Base-by-base conservation (phyloP, 225 moss, liverwort and hornwort species). In the Polytrichum commune region DNA sequence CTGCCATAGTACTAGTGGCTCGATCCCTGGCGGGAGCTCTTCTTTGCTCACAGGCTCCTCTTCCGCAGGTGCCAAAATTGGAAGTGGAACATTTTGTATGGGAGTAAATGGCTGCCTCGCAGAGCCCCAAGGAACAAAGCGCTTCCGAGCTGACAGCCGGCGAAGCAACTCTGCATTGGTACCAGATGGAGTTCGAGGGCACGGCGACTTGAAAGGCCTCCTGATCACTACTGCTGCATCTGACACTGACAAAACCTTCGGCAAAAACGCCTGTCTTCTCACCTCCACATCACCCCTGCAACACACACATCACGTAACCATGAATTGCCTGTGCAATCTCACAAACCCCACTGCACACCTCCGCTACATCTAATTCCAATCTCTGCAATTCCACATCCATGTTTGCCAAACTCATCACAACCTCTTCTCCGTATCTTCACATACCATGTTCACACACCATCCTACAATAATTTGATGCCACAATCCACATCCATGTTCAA, bases 1-100 rank as follows among this genome's bases (percentile, higher is more conserved):
- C 78, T 94, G 89, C 97, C 97, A 97, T 62, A 97, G 70, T 24
- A 97, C 88, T 68, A 97, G 84, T 71, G 97, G 94, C 69, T 94
- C 94, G 23, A 97, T 72, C 1, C 88, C 94, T 18, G 94, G 90
- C 60, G 94, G 94, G n/a, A 94, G 88, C 76, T 92, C 90, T 25
- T 78, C 89, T 77, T 88, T 86, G n/a, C 71, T 24, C 72, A 89
- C 87, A 69, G 57, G 75, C 16, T 81, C 80, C 69, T 83, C 81
- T 29, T 76, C 67, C 4, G 88, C 63, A 18, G 86, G 88, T n/a
- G 61, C 66, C 72, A 73, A 77, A 24, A 77, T 54, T 30, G 80
- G 82, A 13, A 91, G 73, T 18, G 74, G 79, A 19, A 90, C 64
- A 78, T 92, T 91, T 1, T 84, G 82, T 67, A 94, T 74, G 28